Conservation (phyloP, 177 flowering plant genomes). For the Vitis hybrid region DNA sequence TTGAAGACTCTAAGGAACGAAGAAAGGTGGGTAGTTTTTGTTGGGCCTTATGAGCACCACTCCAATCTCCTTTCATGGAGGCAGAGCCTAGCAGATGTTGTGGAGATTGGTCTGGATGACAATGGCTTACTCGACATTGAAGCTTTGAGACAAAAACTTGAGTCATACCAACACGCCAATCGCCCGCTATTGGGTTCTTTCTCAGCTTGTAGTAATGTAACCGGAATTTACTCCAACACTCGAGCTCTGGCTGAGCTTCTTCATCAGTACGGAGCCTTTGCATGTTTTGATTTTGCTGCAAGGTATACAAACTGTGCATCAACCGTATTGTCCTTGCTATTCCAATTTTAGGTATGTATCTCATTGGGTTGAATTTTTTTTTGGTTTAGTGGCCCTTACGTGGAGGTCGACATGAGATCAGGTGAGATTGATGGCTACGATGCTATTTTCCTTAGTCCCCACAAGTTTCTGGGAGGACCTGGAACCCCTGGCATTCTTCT, state of each 20-base stretch:
- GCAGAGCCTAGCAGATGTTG: slow-evolving; percentile 74
- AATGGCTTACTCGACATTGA: slow-evolving; percentile 59
- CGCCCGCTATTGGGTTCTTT: slow-evolving; percentile 72
- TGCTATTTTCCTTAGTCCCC: slow-evolving; percentile 70
- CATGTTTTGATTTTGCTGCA: slow-evolving; percentile 82
- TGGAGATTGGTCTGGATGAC: slow-evolving; percentile 59
- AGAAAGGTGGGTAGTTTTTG: slow-evolving; percentile 81
- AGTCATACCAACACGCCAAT: slow-evolving; percentile 22
- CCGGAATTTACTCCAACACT: slow-evolving; percentile 59
- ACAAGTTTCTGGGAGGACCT: slow-evolving; percentile 83
- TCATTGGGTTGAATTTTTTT: not conserved
- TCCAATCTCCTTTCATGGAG: slow-evolving; percentile 89
- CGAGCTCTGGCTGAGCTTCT: slow-evolving; percentile 52
- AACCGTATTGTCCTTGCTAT: not conserved
- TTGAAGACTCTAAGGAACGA: slow-evolving; percentile 29
- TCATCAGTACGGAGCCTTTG: slow-evolving; percentile 65
- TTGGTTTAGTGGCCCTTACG: slow-evolving; percentile 60
- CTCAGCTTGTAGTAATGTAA: slow-evolving; percentile 85
- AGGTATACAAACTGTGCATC: slow-evolving; percentile 31
- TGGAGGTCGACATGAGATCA: slow-evolving; percentile 61
- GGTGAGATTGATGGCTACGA: slow-evolving; percentile 77
- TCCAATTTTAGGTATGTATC: not conserved
- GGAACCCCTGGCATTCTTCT: slow-evolving; percentile 70
- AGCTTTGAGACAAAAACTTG: slow-evolving; percentile 30
- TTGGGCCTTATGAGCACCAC: slow-evolving; percentile 88